Base-by-base conservation (phyloP, 805 yeast species). In the Nadsonia fulvescens region DNA sequence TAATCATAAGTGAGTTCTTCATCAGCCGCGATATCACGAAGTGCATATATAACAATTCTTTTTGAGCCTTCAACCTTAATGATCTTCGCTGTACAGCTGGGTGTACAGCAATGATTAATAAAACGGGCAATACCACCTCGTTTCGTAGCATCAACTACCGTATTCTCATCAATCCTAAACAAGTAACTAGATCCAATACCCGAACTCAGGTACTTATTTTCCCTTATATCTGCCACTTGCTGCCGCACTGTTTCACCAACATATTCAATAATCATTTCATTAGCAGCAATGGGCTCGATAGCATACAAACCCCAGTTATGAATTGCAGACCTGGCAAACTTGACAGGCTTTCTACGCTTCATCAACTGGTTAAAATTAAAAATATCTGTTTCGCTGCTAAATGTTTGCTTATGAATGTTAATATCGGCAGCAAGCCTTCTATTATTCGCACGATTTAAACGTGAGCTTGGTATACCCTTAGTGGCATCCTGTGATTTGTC, bases 221-320 rank as follows among this genome's bases (percentile, higher is more conserved):
- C 99, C 26, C 98, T 61, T 39, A 78, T 66, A 40, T 89, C 98
- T 2, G 95, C 93, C 20, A 83, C 86, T 31, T 79, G 93, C 42
- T 81, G 94, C 29, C 96, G 60, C 15, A 89, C 70, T 29, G 91
- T 63, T 39, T 89, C 96, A 15, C 99, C 99, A 4, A 89, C 95
- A 41, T 89, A 89, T 49, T 89, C 99, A 32, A 89, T 86, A 42
- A 89, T 82, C 94, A 89, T 86, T 49, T 89, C 98, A 37, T 71
- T 76, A 1, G 89, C 91, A n/a, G 81, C 77, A 43, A 89, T 89
- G 2, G 92, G 92, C 42, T 89, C 96, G 41, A 78, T 54, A 0
- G 99, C 98, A 51, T 82, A 89, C 20, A 89, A 54, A 0, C 99
- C 99, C 98, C 98, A 89, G 43, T 86, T 81, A 48, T 89, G 98